phyloP scores from a whole-genome alignment of 2,329 filamentous ascomycete species.

The Aspergillus texensis region DNA sequence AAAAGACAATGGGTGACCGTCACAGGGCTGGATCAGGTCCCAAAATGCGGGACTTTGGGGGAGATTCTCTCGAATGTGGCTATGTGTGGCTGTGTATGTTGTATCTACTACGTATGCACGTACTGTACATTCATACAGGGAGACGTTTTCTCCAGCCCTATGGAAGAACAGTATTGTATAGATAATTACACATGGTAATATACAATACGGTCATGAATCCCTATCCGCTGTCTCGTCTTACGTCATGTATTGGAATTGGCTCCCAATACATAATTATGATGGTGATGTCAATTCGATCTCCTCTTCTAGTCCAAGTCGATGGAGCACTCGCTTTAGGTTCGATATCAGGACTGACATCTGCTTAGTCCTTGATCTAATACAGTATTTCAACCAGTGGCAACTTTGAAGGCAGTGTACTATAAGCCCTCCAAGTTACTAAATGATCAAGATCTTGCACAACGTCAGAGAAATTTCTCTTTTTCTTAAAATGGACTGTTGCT shows the following conservation, averaged over 20 bases:
- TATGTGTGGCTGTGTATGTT: constrained; percentile 4
- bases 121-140: not conserved
- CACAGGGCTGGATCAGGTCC: not conserved
- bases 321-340: not conserved
- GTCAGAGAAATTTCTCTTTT: not conserved
- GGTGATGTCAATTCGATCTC: constrained; percentile 5
- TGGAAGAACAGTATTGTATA: not conserved
- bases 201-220: not conserved
- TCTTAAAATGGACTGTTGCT: not conserved
- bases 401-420: not conserved
- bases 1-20: not conserved
- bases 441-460: too few species aligned
- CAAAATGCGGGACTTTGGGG: not conserved
- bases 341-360: not conserved
- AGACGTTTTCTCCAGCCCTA: not conserved
- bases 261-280: not conserved
- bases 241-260: not conserved
- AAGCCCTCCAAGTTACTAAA: too few species aligned
- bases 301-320: not conserved
- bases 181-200: not conserved
- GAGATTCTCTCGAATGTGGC: not conserved
- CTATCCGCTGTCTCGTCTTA: not conserved
- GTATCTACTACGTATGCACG: not conserved
- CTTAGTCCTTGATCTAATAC: not conserved
- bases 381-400: not conserved